These are phyloP conservation scores for Fusarium clavum DNA, from an alignment of 2,329 filamentous ascomycete genomes.

Conservation along the genomic window DNA sequence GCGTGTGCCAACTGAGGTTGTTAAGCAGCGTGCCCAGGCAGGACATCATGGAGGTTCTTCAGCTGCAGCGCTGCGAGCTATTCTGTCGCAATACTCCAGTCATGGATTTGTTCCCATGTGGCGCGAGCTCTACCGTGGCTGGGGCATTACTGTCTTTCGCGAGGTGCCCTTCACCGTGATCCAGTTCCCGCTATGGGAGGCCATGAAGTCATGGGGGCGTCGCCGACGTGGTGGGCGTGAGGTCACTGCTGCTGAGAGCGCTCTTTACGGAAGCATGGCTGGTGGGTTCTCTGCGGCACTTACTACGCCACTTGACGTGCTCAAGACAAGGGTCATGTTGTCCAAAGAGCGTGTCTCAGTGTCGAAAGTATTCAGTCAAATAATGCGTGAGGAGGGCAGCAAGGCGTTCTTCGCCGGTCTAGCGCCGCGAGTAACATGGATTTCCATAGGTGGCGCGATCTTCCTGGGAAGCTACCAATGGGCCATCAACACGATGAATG, in stretches of 20 bases:
- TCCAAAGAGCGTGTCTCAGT: constrained; percentile 74
- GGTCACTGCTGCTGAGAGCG: constrained; percentile 81
- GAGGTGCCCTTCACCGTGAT: constrained; percentile 98
- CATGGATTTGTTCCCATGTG: constrained; percentile 71
- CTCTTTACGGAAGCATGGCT: constrained; percentile 83
- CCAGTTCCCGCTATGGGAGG: constrained; percentile 98
- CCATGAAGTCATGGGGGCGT: constrained; percentile 79
- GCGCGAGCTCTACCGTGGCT: constrained; percentile 90
- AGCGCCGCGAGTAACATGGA: constrained; percentile 91
- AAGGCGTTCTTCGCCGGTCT: constrained; percentile 79
- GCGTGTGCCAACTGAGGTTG: constrained; percentile 92
- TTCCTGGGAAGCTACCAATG: constrained; percentile 95
- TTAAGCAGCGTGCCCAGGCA: constrained; percentile 97
- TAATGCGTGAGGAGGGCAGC: constrained; percentile 73
- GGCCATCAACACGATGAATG: constrained; percentile 77
- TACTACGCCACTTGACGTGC: constrained; percentile 93
- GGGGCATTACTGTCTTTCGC: constrained; percentile 90
- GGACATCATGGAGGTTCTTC: constrained; percentile 80
- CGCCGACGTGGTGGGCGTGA: constrained; percentile 54
- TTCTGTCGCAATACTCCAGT: constrained; percentile 64
- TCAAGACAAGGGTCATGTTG: constrained; percentile 98
- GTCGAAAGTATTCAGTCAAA: constrained; percentile 68
- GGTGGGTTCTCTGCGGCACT: constrained; percentile 87
- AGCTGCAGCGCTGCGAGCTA: constrained; percentile 74
- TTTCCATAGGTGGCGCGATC: constrained; percentile 91